Evolutionary conservation across 768 basidiomycete species (phyloP), one percentile per base, ranked within the genome.

Genomic region (Termitomyces sp.): DNA sequence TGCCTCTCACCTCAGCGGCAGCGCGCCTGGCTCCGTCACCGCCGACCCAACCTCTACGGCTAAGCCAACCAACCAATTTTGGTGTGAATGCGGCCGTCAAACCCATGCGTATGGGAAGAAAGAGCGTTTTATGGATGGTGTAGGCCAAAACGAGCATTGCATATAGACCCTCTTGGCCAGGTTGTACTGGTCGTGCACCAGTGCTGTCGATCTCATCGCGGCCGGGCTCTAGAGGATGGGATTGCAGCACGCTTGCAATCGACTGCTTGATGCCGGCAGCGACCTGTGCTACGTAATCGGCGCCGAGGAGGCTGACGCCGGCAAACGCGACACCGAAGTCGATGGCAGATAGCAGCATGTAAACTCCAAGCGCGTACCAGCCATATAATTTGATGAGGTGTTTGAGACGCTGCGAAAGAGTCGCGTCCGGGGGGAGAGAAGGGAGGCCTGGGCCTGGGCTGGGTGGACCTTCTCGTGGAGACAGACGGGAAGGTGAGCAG

Each of bases 91-190:
- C 86, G 1, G 91, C 93, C 0, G 96, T 98, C 60, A 95, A 72
- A 0, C 94, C 97, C 0, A 97, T 83, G 41, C 97, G 78, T 24
- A 99, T 71, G 9, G 97, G 97, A 22, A 98, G 69, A 67, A 98
- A 90, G 1, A 93, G 67, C 0, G 92, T 96, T 76, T 99, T 99
- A 82, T 99, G 97, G 53, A 99, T 84, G 20, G 90, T 88, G 72
- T 95, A 99, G 3, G 97, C 96, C 64, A 98, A 76, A 0, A 92
- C 83, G 28, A 97, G 72, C 85, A 97, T 95, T 28, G 96, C 94
- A 71, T 92, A 95, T 18, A 97, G 74, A 16, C 91, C 86, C 68
- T 91, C 89, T 8, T 85, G 80, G 1, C 86, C 81, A 18, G 53
- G 14, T 45, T 45, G 43, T 3, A 38, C 51, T 36, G 70, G 61